Evolutionary conservation across 208 protist species (phyloP).

Genomic region (Leishmania turanica): DNA sequence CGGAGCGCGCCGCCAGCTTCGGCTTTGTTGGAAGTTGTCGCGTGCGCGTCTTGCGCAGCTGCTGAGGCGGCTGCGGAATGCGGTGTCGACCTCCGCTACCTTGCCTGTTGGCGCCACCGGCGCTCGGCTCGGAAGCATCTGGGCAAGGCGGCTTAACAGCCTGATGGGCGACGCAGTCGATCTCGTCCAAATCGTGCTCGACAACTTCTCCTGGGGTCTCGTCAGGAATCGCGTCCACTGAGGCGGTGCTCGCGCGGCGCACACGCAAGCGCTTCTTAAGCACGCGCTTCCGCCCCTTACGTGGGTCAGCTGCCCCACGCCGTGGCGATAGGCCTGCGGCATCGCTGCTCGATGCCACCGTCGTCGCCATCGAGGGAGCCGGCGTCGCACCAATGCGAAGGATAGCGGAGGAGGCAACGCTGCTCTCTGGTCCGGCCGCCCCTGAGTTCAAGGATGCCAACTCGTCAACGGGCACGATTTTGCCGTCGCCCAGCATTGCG

Average conservation of each 20-base stretch:
- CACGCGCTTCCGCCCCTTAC: conserved; percentile 50
- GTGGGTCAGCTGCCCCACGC: conserved; percentile 3
- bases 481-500: conserved; percentile 45
- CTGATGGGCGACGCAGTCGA: neutral
- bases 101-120: neutral
- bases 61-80: conserved; percentile 11
- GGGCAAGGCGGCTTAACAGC: neutral
- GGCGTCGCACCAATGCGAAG: neutral
- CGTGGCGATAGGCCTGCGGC: conserved; percentile 9
- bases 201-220: conserved; percentile 44
- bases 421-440: conserved; percentile 11
- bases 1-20: conserved; percentile 2
- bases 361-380: conserved; percentile 1
- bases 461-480: conserved; percentile 9
- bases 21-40: conserved; percentile 20
- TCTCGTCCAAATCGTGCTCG: conserved; percentile 38
- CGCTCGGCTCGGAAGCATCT: neutral
- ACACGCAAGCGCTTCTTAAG: conserved; percentile 39
- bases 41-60: conserved; percentile 11
- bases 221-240: conserved; percentile 48
- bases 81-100: neutral
- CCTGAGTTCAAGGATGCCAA: neutral
- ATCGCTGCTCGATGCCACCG: conserved; percentile 11
- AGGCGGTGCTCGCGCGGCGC: conserved; percentile 35
- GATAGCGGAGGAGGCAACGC: conserved; percentile 8